Conservation (phyloP, 2,329 filamentous ascomycete genomes). For the Pseudogymnoascus sp. region DNA sequence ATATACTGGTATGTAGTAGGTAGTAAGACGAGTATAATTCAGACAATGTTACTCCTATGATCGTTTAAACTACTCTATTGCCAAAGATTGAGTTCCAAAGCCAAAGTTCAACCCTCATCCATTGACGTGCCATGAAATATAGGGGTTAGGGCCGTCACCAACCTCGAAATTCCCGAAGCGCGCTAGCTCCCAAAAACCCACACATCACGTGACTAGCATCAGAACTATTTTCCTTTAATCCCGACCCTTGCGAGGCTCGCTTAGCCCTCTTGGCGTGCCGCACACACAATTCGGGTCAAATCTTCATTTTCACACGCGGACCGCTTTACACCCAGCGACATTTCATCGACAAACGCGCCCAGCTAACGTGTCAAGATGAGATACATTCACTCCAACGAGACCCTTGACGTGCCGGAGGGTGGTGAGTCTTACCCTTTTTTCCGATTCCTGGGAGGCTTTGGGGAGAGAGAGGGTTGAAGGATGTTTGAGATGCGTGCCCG, state of each 20-base stretch:
- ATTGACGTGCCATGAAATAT: neutral
- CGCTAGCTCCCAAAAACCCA: neutral
- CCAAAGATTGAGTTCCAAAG: neutral
- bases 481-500: conserved; percentile 8
- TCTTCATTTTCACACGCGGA: conserved; percentile 1
- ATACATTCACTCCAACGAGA: conserved; percentile 99
- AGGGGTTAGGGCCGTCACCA: neutral
- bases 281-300: conserved; percentile 6
- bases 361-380: conserved; percentile 68
- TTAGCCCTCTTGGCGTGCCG: conserved; percentile 8
- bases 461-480: conserved; percentile 11
- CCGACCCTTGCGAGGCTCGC: neutral
- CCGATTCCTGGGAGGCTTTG: neutral
- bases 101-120: neutral
- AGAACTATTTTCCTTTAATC: neutral
- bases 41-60: neutral
- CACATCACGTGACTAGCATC: neutral
- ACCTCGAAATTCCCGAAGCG: neutral
- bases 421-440: conserved; percentile 54
- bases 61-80: neutral
- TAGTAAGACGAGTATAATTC: neutral
- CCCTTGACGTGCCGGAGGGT: conserved; percentile 90
- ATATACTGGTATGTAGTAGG: neutral
- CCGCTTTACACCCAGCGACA: neutral
- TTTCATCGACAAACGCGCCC: conserved; percentile 9